A percentile compares a stretch with the other conserved stretches of the same genome.
Conservation (phyloP, 2,329 filamentous ascomycete genomes). For the Colletotrichum echinochloae region DNA sequence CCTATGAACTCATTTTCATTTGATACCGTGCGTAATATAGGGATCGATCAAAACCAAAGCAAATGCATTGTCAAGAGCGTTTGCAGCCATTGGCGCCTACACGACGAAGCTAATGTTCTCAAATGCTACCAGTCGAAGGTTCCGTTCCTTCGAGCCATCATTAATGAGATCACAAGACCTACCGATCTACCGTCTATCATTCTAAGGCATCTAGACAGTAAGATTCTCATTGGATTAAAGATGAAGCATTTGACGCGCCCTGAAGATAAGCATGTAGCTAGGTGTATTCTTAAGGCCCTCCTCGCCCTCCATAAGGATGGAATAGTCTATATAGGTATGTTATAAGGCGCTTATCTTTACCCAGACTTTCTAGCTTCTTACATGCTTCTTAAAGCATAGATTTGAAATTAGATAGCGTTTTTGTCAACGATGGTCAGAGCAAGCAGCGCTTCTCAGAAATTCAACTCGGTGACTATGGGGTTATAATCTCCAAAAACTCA, state of each 20-base stretch:
- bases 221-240: not conserved
- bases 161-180: not conserved
- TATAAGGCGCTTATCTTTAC: not conserved
- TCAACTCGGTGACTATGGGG: not conserved
- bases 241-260: not conserved
- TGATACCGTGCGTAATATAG: no score
- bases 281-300: not conserved
- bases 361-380: not conserved
- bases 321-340: not conserved
- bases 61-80: not conserved
- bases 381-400: not conserved
- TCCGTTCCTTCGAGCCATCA: not conserved
- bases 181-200: not conserved
- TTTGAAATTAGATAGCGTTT: not conserved
- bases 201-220: not conserved
- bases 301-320: not conserved
- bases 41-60: no score
- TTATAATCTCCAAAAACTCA: not conserved
- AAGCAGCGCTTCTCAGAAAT: not conserved
- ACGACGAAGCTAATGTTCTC: not conserved
- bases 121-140: not conserved
- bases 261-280: not conserved
- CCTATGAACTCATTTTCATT: no score
- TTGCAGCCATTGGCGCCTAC: not conserved
- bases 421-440: not conserved